Percentiles rank a stretch among this genome's conserved stretches.
phyloP scores from a whole-genome alignment of 2,329 filamentous ascomycete genomes.

The Colletotrichum tanaceti region DNA sequence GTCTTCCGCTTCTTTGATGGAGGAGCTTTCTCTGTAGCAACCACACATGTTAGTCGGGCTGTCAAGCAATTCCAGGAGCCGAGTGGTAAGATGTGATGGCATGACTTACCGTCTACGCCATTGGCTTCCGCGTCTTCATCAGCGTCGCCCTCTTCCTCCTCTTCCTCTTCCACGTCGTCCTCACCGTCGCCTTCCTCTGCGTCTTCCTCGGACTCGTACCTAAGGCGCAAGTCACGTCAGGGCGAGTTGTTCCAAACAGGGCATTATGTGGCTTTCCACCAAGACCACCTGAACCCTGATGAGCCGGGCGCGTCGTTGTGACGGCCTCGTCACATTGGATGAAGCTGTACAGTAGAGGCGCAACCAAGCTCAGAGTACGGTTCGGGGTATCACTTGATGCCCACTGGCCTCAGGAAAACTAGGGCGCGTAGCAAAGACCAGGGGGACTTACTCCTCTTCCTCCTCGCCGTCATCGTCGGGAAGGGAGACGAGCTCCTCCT shows the following conservation, averaged over 20 bases:
- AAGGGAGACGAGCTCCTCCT: conserved; percentile 66
- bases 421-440: background rate
- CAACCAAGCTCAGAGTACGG: background rate
- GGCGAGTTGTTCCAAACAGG: background rate
- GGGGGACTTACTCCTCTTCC: conserved; percentile 63
- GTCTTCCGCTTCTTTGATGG: conserved; percentile 67
- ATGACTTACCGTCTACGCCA: conserved; percentile 29
- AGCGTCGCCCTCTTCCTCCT: conserved; percentile 49
- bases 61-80: background rate
- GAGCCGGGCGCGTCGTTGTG: conserved; percentile 20
- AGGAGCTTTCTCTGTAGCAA: conserved; percentile 52
- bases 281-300: background rate
- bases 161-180: conserved; percentile 53
- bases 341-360: background rate
- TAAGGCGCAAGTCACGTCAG: conserved; percentile 45
- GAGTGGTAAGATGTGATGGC: too few species aligned
- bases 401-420: too few species aligned
- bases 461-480: conserved; percentile 63
- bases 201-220: conserved; percentile 55
- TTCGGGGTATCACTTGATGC: background rate
- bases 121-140: conserved; percentile 47
- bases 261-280: background rate
- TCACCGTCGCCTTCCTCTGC: conserved; percentile 56
- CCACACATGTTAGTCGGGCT: conserved; percentile 10
- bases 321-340: background rate